A percentile compares a stretch with the other conserved stretches of the same genome.
These are phyloP conservation scores for Zea mays DNA, from an alignment of 176 grass and related monocot genomes.

Conservation along the genomic window DNA sequence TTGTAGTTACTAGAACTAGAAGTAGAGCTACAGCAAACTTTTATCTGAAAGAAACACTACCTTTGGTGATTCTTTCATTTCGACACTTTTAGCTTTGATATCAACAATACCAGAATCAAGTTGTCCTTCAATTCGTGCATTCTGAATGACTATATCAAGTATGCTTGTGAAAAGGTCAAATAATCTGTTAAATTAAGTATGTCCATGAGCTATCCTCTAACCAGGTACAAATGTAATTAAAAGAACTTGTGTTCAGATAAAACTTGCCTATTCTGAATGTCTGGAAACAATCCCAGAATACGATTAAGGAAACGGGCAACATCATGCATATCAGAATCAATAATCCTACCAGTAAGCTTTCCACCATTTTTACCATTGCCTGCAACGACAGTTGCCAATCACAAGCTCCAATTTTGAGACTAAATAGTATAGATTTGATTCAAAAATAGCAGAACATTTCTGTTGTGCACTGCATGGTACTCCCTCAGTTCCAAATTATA, in stretches of 20 bases:
- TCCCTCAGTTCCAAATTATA: not conserved
- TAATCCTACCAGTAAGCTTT: constrained; percentile 79
- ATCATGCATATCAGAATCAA: constrained; percentile 91
- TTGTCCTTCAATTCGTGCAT: constrained; percentile 81
- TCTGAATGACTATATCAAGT: constrained; percentile 74
- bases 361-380: constrained; percentile 72
- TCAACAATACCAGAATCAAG: constrained; percentile 97
- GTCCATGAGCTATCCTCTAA: not conserved
- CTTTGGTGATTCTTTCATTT: constrained; percentile 78
- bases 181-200: constrained; percentile 56
- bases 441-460: constrained; percentile 11
- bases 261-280: constrained; percentile 84
- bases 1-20: constrained; percentile 25
- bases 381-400: constrained; percentile 35
- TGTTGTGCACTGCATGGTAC: constrained; percentile 1
- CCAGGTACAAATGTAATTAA: constrained; percentile 13
- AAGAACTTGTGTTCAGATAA: constrained; percentile 20
- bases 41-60: constrained; percentile 41
- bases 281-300: constrained; percentile 83
- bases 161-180: constrained; percentile 91
- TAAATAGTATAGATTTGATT: not conserved
- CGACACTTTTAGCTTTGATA: constrained; percentile 79
- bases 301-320: constrained; percentile 91
- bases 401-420: constrained; percentile 15
- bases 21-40: constrained; percentile 11